Percentiles rank a stretch among this genome's conserved stretches.
Evolutionary conservation across 73 alveolate genomes (phyloP).

Genomic region (Paramecium caudatum): DNA sequence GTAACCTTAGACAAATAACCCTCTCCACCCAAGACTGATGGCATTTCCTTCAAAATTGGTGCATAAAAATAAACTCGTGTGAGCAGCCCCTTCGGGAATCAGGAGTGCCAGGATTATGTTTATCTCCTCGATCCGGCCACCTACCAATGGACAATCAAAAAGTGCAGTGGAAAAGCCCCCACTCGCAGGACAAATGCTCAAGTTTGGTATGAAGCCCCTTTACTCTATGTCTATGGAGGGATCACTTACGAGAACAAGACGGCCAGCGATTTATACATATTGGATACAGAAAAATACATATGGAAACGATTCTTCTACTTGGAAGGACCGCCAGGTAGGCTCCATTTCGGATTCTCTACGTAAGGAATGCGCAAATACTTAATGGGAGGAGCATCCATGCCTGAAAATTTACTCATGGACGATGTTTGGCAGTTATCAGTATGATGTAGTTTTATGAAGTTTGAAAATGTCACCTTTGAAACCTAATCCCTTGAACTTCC

Average conservation of each 20-base stretch:
- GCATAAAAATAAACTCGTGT: conserved; percentile 48
- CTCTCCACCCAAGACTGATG: conserved; percentile 66
- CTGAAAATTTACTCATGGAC: conserved; percentile 71
- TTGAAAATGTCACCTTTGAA: conserved; percentile 74
- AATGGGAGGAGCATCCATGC: conserved; percentile 75
- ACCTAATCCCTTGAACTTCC: conserved; percentile 40
- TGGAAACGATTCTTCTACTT: conserved; percentile 75
- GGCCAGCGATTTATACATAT: conserved; percentile 69
- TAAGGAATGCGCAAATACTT: conserved; percentile 64
- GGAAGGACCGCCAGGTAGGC: conserved; percentile 73
- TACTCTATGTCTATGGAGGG: conserved; percentile 73
- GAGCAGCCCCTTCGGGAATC: conserved; percentile 61
- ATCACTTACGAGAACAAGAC: conserved; percentile 69
- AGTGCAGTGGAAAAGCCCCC: conserved; percentile 72
- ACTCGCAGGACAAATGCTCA: conserved; percentile 69
- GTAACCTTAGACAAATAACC: conserved; percentile 73
- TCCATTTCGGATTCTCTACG: conserved; percentile 63
- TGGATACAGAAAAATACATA: conserved; percentile 68
- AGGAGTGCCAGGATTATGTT: conserved; percentile 65
- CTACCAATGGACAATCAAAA: conserved; percentile 63
- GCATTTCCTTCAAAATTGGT: conserved; percentile 71
- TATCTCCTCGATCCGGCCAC: conserved; percentile 50
- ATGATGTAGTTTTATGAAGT: neutral
- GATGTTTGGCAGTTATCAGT: conserved; percentile 72
- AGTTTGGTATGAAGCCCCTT: conserved; percentile 76